These are phyloP conservation scores for Earliella scabrosa DNA, from an alignment of 1,284 basidiomycete genomes.

Conservation along the genomic window DNA sequence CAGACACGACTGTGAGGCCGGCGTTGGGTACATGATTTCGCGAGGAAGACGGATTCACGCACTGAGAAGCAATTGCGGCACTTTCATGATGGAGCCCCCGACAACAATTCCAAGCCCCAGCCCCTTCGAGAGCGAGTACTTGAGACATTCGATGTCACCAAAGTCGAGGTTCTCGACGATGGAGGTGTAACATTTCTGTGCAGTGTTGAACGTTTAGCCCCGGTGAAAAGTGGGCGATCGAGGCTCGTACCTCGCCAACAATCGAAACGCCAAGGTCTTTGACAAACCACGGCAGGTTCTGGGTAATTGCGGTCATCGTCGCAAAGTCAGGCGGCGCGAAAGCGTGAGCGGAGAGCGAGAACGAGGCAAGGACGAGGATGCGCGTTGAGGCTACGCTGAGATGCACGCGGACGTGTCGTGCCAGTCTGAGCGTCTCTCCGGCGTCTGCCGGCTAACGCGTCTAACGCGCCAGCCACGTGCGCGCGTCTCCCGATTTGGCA, in stretches of 20 bases:
- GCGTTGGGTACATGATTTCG: constrained; percentile 2
- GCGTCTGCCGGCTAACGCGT: too few species aligned
- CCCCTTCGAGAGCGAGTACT: constrained; percentile 91
- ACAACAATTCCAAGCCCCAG: constrained; percentile 92
- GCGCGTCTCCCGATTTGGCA: constrained; percentile 12
- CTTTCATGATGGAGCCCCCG: constrained; percentile 94
- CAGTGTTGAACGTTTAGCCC: constrained; percentile 8
- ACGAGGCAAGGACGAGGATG: background rate
- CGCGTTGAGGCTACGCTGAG: too few species aligned
- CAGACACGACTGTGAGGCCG: constrained; percentile 51
- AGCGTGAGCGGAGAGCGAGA: background rate
- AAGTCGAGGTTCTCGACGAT: constrained; percentile 90
- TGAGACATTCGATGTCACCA: constrained; percentile 85
- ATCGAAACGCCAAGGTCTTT: constrained; percentile 81
- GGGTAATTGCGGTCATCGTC: constrained; percentile 69
- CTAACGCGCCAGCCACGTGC: constrained; percentile 18
- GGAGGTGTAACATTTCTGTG: constrained; percentile 87
- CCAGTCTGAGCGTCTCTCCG: constrained; percentile 4
- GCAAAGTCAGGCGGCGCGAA: constrained; percentile 19
- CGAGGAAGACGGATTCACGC: constrained; percentile 36
- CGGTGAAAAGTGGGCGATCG: background rate
- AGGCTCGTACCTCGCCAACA: constrained; percentile 71
- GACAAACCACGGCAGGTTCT: constrained; percentile 82
- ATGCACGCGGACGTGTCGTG: constrained; percentile 11
- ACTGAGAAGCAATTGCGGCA: constrained; percentile 87